These are phyloP conservation scores for Lotmaria passim DNA, from an alignment of 208 protist genomes.

Conservation along the genomic window DNA sequence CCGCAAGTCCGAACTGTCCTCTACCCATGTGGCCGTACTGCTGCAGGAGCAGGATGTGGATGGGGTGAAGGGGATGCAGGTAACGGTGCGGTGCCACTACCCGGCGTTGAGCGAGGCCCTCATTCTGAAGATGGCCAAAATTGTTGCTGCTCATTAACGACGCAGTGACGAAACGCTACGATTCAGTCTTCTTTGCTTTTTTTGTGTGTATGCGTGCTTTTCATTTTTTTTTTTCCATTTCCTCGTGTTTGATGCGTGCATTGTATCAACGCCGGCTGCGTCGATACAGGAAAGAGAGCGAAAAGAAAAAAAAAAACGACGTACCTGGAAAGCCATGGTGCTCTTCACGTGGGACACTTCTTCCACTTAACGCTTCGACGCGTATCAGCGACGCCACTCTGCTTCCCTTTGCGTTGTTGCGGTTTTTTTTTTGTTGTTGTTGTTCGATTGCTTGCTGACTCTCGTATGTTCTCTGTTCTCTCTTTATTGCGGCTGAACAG, in stretches of 20 bases:
- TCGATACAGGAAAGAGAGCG: not conserved
- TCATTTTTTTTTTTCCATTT: not conserved
- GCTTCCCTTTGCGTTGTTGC: too few relatives aligned
- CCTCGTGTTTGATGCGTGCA: not conserved
- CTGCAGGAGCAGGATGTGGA: conserved; percentile 61
- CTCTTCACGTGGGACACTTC: too few relatives aligned
- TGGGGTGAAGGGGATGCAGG: conserved; percentile 38
- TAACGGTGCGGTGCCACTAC: conserved; percentile 59
- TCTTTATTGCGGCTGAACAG: too few relatives aligned
- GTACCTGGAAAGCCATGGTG: too few relatives aligned
- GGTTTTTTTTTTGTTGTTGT: too few relatives aligned
- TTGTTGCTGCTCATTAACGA: conserved; percentile 21
- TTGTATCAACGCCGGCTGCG: not conserved
- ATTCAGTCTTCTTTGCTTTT: not conserved
- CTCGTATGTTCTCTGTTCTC: too few relatives aligned
- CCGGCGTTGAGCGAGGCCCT: conserved; percentile 54
- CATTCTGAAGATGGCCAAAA: conserved; percentile 53
- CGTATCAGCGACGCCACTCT: too few relatives aligned
- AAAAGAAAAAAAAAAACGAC: not conserved
- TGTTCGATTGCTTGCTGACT: too few relatives aligned
- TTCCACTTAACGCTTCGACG: too few relatives aligned
- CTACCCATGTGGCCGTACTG: conserved; percentile 67
- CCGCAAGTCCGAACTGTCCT: conserved; percentile 47
- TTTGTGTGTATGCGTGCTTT: not conserved
- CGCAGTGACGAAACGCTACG: not conserved